A percentile compares a stretch with the other conserved stretches of the same genome.
These are phyloP conservation scores for Pseudoneurospora amorphoporcata DNA, from an alignment of 495 filamentous ascomycete genomes.

Conservation along the genomic window DNA sequence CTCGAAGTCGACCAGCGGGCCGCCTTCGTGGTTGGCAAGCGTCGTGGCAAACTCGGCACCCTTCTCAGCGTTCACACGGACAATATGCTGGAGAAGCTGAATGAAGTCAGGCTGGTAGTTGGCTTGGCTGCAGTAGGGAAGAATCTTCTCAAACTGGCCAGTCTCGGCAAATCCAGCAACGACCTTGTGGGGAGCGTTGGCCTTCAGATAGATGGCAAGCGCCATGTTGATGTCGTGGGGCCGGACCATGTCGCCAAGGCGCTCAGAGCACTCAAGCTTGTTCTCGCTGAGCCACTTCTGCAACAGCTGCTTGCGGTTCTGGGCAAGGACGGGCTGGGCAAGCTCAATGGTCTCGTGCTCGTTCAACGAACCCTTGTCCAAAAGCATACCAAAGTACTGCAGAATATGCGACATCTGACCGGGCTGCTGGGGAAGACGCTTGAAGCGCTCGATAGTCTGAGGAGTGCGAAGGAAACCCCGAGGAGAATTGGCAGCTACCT, in stretches of 20 bases:
- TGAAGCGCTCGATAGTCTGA: constrained; percentile 91
- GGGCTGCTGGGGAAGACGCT: constrained; percentile 62
- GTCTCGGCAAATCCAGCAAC: constrained; percentile 91
- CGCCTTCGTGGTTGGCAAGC: constrained; percentile 75
- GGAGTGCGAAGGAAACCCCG: constrained; percentile 88
- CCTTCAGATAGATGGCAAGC: constrained; percentile 73
- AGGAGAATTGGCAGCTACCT: constrained; percentile 91
- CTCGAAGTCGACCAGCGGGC: constrained; percentile 82
- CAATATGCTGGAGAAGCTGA: constrained; percentile 80
- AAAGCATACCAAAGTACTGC: constrained; percentile 93
- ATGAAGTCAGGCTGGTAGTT: constrained; percentile 90
- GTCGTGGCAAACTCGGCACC: constrained; percentile 85
- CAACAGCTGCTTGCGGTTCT: constrained; percentile 88
- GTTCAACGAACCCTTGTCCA: constrained; percentile 91
- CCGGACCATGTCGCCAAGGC: constrained; percentile 88
- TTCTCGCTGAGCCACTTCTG: constrained; percentile 97
- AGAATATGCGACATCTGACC: constrained; percentile 85
- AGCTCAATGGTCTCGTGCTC: constrained; percentile 89
- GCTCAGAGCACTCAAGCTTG: constrained; percentile 91
- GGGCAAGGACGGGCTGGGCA: constrained; percentile 79
- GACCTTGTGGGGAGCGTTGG: constrained; percentile 82
- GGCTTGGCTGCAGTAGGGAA: constrained; percentile 73
- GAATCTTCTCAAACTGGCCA: constrained; percentile 90
- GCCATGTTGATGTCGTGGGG: constrained; percentile 81
- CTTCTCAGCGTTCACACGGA: constrained; percentile 86